Conservation (phyloP, 1,139 yeast species). For the Blastobotrys proliferans region DNA sequence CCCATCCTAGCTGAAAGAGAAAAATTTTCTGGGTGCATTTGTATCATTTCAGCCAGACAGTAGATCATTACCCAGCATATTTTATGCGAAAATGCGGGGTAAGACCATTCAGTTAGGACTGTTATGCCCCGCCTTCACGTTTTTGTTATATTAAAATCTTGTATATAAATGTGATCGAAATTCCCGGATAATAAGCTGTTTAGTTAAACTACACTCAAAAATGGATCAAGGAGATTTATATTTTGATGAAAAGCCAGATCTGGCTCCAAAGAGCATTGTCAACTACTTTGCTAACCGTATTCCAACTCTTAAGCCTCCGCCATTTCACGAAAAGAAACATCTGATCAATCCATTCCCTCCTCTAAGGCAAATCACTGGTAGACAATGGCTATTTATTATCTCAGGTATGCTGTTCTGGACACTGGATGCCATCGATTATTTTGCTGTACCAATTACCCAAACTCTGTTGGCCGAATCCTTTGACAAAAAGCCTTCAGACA, state of each 20-base stretch:
- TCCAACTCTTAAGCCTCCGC: constrained; percentile 43
- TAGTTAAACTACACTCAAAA: not conserved
- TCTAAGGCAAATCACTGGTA: constrained; percentile 41
- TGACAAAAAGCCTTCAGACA: constrained; percentile 45
- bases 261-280: constrained; percentile 25
- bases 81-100: no score
- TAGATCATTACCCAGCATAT: no score
- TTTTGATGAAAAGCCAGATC: constrained; percentile 4
- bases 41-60: no score
- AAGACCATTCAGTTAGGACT: no score
- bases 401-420: constrained; percentile 73
- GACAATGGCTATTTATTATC: constrained; percentile 59
- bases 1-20: no score
- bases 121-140: no score
- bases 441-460: constrained; percentile 62
- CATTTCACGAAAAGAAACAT: constrained; percentile 24
- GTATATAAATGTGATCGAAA: not conserved
- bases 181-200: not conserved
- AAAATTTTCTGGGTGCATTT: no score
- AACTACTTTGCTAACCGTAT: constrained; percentile 41
- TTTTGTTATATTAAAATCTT: no score
- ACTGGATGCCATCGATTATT: constrained; percentile 77
- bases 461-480: constrained; percentile 52
- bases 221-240: not conserved
- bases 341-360: constrained; percentile 50